Percentiles rank a stretch among this genome's conserved stretches.
These are phyloP conservation scores for Cladorrhinum samala DNA, from an alignment of 495 filamentous ascomycete species.

Conservation along the genomic window DNA sequence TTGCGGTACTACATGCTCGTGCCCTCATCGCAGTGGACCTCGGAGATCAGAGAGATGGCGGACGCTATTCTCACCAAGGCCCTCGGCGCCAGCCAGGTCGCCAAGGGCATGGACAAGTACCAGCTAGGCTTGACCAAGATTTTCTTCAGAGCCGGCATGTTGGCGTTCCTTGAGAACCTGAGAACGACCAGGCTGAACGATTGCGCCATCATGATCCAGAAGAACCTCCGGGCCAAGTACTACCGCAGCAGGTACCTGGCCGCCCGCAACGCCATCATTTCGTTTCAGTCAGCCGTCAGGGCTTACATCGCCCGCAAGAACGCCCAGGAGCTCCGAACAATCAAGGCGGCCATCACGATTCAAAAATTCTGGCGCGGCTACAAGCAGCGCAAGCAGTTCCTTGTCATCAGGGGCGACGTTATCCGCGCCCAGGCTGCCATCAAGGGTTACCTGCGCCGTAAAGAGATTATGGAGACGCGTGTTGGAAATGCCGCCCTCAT, in stretches of 20 bases:
- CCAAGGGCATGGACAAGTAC: slow-evolving; percentile 86
- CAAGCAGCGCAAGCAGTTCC: slow-evolving; percentile 75
- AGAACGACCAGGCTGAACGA: slow-evolving; percentile 85
- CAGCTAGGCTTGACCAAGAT: slow-evolving; percentile 96
- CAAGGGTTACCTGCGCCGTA: slow-evolving; percentile 84
- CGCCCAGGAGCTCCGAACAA: slow-evolving; percentile 72
- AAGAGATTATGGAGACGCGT: slow-evolving; percentile 84
- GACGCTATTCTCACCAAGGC: slow-evolving; percentile 85
- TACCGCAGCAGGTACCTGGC: slow-evolving; percentile 89
- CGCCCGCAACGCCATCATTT: slow-evolving; percentile 71
- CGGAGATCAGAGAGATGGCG: slow-evolving; percentile 89
- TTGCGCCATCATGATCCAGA: slow-evolving; percentile 97
- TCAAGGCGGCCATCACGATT: slow-evolving; percentile 87
- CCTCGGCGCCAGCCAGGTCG: slow-evolving; percentile 62
- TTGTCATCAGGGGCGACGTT: slow-evolving; percentile 68
- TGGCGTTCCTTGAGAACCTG: slow-evolving; percentile 93
- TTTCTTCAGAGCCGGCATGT: slow-evolving; percentile 98
- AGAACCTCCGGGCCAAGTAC: slow-evolving; percentile 93
- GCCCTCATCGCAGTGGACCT: slow-evolving; percentile 83
- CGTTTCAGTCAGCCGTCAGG: slow-evolving; percentile 67
- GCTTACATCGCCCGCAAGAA: slow-evolving; percentile 68
- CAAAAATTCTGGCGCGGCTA: slow-evolving; percentile 91
- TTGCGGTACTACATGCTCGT: slow-evolving; percentile 98
- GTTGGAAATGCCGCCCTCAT: slow-evolving; percentile 85
- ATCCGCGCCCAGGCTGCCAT: slow-evolving; percentile 81